These are phyloP conservation scores for Scheffersomyces stambukii DNA, from an alignment of 1,139 yeast species.

Conservation along the genomic window DNA sequence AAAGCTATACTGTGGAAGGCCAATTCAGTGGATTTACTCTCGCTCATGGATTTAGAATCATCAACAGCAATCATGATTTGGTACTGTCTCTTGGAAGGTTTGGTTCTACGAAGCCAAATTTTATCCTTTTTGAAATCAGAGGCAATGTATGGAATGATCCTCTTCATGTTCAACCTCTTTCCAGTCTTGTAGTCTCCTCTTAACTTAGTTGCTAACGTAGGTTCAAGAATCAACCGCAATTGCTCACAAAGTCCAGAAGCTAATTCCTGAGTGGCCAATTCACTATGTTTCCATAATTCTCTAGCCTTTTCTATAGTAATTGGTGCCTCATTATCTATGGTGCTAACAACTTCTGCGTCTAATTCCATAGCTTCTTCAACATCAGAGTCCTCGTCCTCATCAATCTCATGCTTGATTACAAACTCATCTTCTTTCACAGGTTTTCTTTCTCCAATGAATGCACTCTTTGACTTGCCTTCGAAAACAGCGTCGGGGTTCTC, in stretches of 20 bases:
- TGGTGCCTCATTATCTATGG: conserved; percentile 38
- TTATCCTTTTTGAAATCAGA: conserved; percentile 96
- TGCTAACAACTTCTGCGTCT: conserved; percentile 24
- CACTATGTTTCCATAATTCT: conserved; percentile 78
- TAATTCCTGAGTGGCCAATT: conserved; percentile 76
- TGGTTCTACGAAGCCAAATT: conserved; percentile 96
- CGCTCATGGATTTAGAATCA: conserved; percentile 97
- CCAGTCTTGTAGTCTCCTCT: conserved; percentile 97
- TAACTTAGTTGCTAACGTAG: conserved; percentile 89
- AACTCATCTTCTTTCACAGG: conserved; percentile 20
- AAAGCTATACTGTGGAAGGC: conserved; percentile 95
- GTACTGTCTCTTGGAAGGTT: conserved; percentile 95
- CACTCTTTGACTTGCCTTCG: conserved; percentile 52
- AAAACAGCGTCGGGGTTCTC: conserved; percentile 38
- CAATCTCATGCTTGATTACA: conserved; percentile 16
- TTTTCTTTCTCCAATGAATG: conserved; percentile 47
- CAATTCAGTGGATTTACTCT: conserved; percentile 80
- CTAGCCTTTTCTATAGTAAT: conserved; percentile 64
- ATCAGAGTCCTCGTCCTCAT: conserved; percentile 11
- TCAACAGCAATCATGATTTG: conserved; percentile 98
- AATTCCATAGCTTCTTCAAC: conserved; percentile 16
- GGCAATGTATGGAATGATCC: conserved; percentile 97
- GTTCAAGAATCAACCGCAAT: conserved; percentile 86
- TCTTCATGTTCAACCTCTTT: conserved; percentile 92
- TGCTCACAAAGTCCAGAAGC: conserved; percentile 91